Base-by-base conservation (phyloP, 2,329 filamentous ascomycete species). In the Oidium heveae region DNA sequence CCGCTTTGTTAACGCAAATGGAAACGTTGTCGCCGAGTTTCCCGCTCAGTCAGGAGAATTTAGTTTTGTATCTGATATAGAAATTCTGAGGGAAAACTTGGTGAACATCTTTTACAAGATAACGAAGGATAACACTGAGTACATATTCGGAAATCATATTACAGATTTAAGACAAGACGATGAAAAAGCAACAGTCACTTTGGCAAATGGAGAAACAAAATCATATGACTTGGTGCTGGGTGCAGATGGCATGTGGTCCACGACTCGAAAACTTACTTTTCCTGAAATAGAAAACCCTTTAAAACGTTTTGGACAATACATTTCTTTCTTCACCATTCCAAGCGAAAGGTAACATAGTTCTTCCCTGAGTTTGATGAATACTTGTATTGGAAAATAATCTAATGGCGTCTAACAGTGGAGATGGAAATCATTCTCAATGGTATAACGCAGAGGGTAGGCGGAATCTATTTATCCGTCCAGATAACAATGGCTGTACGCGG, bases 201-300 rank as follows among this genome's bases (percentile, higher is more conserved):
- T 78, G 54, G 65, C 64, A 0, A 66, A 73, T 54, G 72, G 72
- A 1, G 61, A 61, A 13, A 64, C 59, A 0, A 66, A 67, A 4
- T 60, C 58, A 0, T 79, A 68, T 53, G 74, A 78, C 59, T 61
- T 79, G 0, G 57, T 79, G 0, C 69, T 78, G 34, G 74, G 70
- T 2, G 74, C 74, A 5, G 76, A 79, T 57, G 76, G 76, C 0
- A 68, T 73, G 53, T 64, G 69, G 4, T 78, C 74, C 0, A 69
- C 66, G 22, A 71, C 69, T 0, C 67, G 74, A n/a, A 67, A 62
- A 51, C 64, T 68, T 44, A 34, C 55, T 13, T 60, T 64, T 57
- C 54, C 55, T 1, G 53, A 60, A 15, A 41, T 55, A 63, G 56
- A 37, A 67, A 70, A 52, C 24, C 36, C 49, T 1, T 28, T 58